Conservation (phyloP, 495 filamentous ascomycete genomes). For the Aspergillus ellipticus region DNA sequence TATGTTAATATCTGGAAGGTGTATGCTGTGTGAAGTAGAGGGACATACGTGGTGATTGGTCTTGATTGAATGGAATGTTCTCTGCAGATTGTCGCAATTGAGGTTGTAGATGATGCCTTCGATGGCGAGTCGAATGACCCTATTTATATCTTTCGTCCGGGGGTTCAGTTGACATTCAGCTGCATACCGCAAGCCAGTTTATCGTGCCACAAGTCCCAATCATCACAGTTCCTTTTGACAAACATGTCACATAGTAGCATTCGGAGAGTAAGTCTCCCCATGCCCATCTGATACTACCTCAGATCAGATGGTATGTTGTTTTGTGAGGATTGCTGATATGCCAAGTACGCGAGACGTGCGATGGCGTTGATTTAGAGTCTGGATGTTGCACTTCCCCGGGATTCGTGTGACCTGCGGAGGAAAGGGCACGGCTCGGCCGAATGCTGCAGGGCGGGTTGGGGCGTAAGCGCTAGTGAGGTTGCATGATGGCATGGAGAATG, state of each 20-base stretch:
- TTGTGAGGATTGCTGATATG: background rate
- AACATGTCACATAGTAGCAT: background rate
- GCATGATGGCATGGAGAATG: background rate
- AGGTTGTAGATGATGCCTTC: background rate
- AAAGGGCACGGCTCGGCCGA: background rate
- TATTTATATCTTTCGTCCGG: background rate
- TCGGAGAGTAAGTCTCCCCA: background rate
- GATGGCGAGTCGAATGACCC: background rate
- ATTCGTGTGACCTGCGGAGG: background rate
- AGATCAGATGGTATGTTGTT: background rate
- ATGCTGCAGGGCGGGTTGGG: background rate
- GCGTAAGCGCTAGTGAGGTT: background rate
- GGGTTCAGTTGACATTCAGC: background rate
- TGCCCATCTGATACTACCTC: background rate
- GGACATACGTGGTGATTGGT: background rate
- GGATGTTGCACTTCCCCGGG: background rate
- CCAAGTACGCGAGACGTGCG: background rate
- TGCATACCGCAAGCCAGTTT: too few relatives aligned
- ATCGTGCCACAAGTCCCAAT: too few relatives aligned
- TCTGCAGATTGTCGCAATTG: background rate
- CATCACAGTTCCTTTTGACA: too few relatives aligned
- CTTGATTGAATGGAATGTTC: background rate
- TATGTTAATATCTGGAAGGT: background rate
- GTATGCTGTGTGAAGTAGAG: too few relatives aligned
- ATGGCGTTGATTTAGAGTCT: background rate